Evolutionary conservation across 768 basidiomycete genomes (phyloP), one percentile per base, ranked within the genome.

Genomic region (Trametes villosa): DNA sequence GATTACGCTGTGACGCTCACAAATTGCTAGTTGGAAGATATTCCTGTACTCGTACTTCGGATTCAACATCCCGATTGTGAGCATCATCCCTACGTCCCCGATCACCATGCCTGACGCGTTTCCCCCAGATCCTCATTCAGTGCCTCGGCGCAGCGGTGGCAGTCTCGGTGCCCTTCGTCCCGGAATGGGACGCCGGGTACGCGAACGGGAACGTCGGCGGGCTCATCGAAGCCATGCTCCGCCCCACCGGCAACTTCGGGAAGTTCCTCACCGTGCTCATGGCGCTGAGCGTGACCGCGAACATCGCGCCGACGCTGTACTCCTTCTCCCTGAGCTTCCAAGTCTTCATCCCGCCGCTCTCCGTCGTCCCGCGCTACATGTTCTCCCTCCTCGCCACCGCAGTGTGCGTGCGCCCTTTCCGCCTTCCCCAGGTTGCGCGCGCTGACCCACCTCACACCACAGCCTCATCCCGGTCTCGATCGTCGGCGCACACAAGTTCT

Each of bases 261-360:
- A 89, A 89, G 64, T 84, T 90, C 72, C 76, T 92, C 45, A 78
- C 87, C 0, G 88, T 89, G 27, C 69, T 94, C 55, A 78, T 94
- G 63, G 85, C 87, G n/a, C 74, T 95, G 30, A 87, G 86, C 59
- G 85, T 92, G 13, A 85, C 86, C 2, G 90, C 84, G 3, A 95
- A 94, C 74, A 88, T 92, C 45, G 89, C 91, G 1, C 84, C 87
- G 2, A 89, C 91, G 7, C 86, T 94, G 62, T 97, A 97, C 72
- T 91, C 88, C 44, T 83, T 89, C 58, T 84, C 86, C 63, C 79
- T 94, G 59, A 87, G 85, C 69, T 77, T 91, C 64, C 92, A 94
- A 69, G 79, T 88, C 1, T 79, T 87, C 66, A 70, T 89, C 5
- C 89, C 91, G 0, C 77, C 75, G 41, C 77, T 86, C 33, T 76